phyloP scores from a whole-genome alignment of 1,284 basidiomycete species.

The Ceratobasidium sp. region DNA sequence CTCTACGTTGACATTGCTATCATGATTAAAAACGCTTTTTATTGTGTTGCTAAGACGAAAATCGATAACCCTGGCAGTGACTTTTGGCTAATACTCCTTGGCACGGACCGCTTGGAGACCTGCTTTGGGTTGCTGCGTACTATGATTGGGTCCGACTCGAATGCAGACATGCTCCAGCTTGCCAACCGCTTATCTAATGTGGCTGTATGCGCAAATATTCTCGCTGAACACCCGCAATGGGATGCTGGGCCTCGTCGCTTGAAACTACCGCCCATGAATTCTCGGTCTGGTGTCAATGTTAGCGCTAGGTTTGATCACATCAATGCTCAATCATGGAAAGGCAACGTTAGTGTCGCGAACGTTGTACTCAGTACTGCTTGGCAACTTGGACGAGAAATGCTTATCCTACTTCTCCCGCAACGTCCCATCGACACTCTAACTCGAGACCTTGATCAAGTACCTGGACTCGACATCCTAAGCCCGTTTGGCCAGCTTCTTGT shows the following conservation, averaged over 20 bases:
- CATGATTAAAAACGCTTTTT: slow-evolving; percentile 45
- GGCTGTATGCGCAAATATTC: slow-evolving; percentile 57
- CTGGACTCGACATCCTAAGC: neutral
- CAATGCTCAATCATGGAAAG: slow-evolving; percentile 55
- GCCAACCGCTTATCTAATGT: slow-evolving; percentile 54
- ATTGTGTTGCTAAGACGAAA: slow-evolving; percentile 45
- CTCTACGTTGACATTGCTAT: slow-evolving; percentile 41
- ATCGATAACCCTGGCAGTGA: neutral
- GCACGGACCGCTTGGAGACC: slow-evolving; percentile 45
- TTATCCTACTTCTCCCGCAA: neutral
- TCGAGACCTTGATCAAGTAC: neutral
- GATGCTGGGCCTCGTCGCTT: slow-evolving; percentile 56
- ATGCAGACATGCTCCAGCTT: slow-evolving; percentile 58
- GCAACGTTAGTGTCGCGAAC: slow-evolving; percentile 53
- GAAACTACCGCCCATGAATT: slow-evolving; percentile 49
- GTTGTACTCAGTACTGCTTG: slow-evolving; percentile 56
- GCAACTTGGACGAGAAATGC: slow-evolving; percentile 52
- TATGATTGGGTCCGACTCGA: slow-evolving; percentile 58
- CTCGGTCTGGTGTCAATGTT: neutral
- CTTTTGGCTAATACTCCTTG: slow-evolving; percentile 39
- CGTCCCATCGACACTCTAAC: neutral
- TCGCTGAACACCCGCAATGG: slow-evolving; percentile 60
- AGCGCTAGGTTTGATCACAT: slow-evolving; percentile 56
- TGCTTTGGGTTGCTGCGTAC: slow-evolving; percentile 56
- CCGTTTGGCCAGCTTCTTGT: neutral